Base-by-base conservation (phyloP, 2,329 filamentous ascomycete species). In the Monilinia fructigena region DNA sequence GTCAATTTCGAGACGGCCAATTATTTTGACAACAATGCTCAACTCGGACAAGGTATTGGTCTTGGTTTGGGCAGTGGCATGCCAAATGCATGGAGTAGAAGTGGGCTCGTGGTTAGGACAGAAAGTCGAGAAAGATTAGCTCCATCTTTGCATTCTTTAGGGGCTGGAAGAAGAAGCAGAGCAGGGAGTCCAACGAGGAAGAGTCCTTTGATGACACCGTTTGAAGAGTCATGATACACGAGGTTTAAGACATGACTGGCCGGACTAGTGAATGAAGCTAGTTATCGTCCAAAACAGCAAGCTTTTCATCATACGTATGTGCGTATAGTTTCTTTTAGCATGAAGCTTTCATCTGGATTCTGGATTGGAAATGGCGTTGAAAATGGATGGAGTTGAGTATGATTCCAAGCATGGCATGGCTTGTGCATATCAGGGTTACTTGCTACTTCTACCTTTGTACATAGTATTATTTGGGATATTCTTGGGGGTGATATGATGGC, bases 71-170 rank as follows among this genome's bases (percentile, higher is more conserved):
- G 68, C 8, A 56, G 62, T 18, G 69, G 55, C 65, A 65, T 68
- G 14, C 70, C 68, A 28, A 74, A 74, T 63, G 82, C 82, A 6
- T 82, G 89, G 74, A 85, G 88, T 71, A 80, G 92, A 50, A 87
- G 85, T 56, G 93, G 93, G 1, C 77, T 97, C 70, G 88, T 91
- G 64, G 85, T 92, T 2, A 82, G 94, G 71, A 96, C 91, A 0
- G 94, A 97, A 75, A 96, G 92, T 75, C 83, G 92, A 63, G 95
- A 98, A 75, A 83, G 91, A 67, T 78, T 97, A 48, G 82, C 84
- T 23, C 75, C 85, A 18, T 83, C 80, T 11, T 71, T 83, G 31
- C 82, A 83, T 66, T 81, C 84, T 78, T 76, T 85, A 68, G 83
- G 80, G 60, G 83, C 83, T 1, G 85, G 85, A 31, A 77, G 85